phyloP scores from a whole-genome alignment of 495 filamentous ascomycete genomes.

The Astrothelium macrocarpum region DNA sequence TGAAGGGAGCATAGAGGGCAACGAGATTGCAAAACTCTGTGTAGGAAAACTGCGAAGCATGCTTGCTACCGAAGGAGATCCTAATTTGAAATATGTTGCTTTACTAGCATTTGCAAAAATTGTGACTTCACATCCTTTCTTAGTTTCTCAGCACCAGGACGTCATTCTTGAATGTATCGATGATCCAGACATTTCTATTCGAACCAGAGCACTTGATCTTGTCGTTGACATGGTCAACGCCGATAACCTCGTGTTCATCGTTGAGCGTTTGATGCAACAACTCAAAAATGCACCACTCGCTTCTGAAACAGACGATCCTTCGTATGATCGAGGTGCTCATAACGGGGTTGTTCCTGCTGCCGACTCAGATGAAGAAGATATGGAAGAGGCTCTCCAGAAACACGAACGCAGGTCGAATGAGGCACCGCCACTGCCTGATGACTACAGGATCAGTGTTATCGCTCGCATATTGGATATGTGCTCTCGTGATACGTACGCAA shows the following conservation, averaged over 20 bases:
- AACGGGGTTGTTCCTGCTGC: constrained; percentile 36
- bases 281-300: constrained; percentile 47
- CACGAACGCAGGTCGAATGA: constrained; percentile 26
- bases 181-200: constrained; percentile 91
- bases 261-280: constrained; percentile 78
- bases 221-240: constrained; percentile 82
- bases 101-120: constrained; percentile 90
- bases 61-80: constrained; percentile 84
- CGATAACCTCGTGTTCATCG: constrained; percentile 72
- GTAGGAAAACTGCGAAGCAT: constrained; percentile 88
- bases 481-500: constrained; percentile 77
- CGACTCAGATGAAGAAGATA: constrained; percentile 51
- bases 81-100: constrained; percentile 95
- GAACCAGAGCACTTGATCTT: constrained; percentile 82
- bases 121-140: constrained; percentile 72
- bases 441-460: constrained; percentile 73
- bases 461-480: constrained; percentile 79
- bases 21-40: constrained; percentile 89
- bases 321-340: constrained; percentile 27
- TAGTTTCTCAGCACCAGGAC: constrained; percentile 85
- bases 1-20: constrained; percentile 64
- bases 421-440: constrained; percentile 53
- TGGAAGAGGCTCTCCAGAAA: constrained; percentile 34
- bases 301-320: constrained; percentile 27
- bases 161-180: constrained; percentile 94